Base-by-base conservation (phyloP, 208 protist species). In the Leishmania major region DNA sequence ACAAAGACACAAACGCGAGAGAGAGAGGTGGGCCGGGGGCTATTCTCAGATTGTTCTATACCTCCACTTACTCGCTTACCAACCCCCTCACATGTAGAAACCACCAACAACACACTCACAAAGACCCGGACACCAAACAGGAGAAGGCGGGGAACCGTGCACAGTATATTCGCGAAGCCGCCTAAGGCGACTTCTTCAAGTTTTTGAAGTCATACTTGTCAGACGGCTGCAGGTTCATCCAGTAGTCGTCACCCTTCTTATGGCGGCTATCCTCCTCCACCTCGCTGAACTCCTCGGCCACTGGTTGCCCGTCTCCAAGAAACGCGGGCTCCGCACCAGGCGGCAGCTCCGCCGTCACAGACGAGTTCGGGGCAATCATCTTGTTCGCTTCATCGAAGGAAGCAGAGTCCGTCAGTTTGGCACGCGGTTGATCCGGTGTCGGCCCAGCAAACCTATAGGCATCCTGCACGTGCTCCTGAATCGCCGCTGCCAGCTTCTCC, bases 211-310 rank as follows among this genome's bases (percentile, higher is more conserved):
- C 93, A 80, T 98, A 98, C 84, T 96, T 94, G 77, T 95, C 93
- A 59, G 91, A 89, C 4, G 95, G 95, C 87, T 98, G 87, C 70
- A 96, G 84, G 81, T 98, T 98, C 95, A 97, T 98, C 95, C 95
- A 98, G 86, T 96, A 98, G 72, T 98, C 95, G 82, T 98, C 95
- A 76, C 95, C 95, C 87, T 97, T 97, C 89, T 98, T 98, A 72
- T 91, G 86, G 40, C 95, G 86, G 51, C 62, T 91, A 79, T 98
- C 95, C 59, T 94, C 86, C 49, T 95, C 95, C 71, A 93, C 45
- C 78, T 96, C 92, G 69, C 86, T 92, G 78, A 94, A 98, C 84
- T 96, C 93, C 75, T 91, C 92, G 40, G 69, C 81, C n/a, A 62
- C 59, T 37, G 84, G 60, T 25, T 86, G 83, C 51, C 83, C 83